These are phyloP conservation scores for Boletus rubescentipes DNA, from an alignment of 768 basidiomycete genomes.

Conservation along the genomic window DNA sequence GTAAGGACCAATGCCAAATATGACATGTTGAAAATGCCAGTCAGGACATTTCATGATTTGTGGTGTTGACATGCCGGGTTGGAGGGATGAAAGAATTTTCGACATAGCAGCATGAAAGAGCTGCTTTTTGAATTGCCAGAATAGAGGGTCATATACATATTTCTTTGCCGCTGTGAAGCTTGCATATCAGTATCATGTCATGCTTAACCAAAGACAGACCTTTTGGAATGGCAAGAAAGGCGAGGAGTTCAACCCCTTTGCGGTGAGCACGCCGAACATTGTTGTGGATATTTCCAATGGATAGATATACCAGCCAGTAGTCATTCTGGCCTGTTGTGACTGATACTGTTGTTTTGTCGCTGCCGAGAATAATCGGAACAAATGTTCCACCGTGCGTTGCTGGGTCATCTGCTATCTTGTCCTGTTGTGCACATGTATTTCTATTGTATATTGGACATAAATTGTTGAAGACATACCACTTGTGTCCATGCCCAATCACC, in stretches of 20 bases:
- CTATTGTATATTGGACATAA: too few species aligned
- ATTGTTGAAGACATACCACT: background rate
- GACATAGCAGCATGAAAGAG: constrained; percentile 33
- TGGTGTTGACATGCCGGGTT: constrained; percentile 28
- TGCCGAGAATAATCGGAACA: background rate
- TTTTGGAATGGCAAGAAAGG: constrained; percentile 33
- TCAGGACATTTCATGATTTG: constrained; percentile 10
- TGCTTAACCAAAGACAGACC: background rate
- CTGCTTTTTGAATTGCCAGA: constrained; percentile 31
- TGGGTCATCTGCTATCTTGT: background rate
- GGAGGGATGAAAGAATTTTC: background rate
- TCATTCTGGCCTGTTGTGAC: background rate
- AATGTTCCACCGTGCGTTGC: background rate
- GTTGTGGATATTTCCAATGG: background rate
- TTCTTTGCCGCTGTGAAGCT: constrained; percentile 5
- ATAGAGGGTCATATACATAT: constrained; percentile 6
- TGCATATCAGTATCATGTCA: too few species aligned
- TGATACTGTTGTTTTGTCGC: background rate
- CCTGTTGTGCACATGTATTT: too few species aligned
- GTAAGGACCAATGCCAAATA: constrained; percentile 37
- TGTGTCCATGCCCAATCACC: background rate
- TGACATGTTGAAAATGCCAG: constrained; percentile 19
- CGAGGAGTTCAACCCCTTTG: constrained; percentile 9
- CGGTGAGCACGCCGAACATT: background rate
- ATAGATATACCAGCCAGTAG: constrained; percentile 1